phyloP scores from a whole-genome alignment of 495 filamentous ascomycete genomes.

The Talaromyces trachyspermus region DNA sequence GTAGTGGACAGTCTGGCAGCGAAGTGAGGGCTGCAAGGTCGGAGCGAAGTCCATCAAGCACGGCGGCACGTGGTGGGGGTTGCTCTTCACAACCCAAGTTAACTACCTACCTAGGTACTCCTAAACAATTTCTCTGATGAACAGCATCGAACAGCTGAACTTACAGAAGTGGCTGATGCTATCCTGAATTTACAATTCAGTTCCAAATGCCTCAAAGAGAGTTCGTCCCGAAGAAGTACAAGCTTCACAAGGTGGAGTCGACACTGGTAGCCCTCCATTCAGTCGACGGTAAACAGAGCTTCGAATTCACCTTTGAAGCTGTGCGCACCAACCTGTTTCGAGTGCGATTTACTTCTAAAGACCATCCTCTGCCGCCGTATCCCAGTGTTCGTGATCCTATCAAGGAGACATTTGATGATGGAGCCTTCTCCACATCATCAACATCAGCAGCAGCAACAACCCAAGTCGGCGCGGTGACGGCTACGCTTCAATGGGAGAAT shows the following conservation, averaged over 20 bases:
- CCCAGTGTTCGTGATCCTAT: slow-evolving; percentile 46
- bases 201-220: slow-evolving; percentile 52
- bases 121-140: too few relatives aligned
- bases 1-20: too few relatives aligned
- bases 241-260: slow-evolving; percentile 18
- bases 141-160: too few relatives aligned
- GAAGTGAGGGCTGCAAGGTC: too few relatives aligned
- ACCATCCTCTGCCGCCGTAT: slow-evolving; percentile 52
- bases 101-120: too few relatives aligned
- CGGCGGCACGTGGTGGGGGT: too few relatives aligned
- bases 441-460: slow-evolving; percentile 35
- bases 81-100: too few relatives aligned
- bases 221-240: slow-evolving; percentile 35
- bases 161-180: slow-evolving; percentile 9
- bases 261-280: slow-evolving; percentile 36
- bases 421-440: background rate
- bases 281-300: slow-evolving; percentile 24
- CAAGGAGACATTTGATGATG: background rate
- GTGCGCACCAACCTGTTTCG: slow-evolving; percentile 54
- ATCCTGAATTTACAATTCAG: too few relatives aligned
- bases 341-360: slow-evolving; percentile 52
- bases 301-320: slow-evolving; percentile 52
- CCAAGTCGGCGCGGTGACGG: slow-evolving; percentile 40
- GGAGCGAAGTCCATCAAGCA: too few relatives aligned
- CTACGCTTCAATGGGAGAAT: slow-evolving; percentile 46